These are phyloP conservation scores for Tolypocladium amazonense DNA, from an alignment of 2,329 filamentous ascomycete genomes.

Conservation along the genomic window DNA sequence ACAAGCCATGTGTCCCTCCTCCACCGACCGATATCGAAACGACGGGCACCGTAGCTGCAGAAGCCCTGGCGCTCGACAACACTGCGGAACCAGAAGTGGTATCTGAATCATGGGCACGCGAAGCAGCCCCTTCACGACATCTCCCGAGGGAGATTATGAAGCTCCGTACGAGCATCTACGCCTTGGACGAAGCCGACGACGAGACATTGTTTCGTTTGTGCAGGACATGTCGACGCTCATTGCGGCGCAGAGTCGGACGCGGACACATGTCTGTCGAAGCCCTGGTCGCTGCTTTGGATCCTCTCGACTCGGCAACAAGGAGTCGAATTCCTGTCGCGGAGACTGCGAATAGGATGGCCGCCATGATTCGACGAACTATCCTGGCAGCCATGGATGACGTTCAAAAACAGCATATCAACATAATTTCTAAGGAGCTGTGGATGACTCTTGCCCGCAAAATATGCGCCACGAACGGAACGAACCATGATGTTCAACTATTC, in stretches of 20 bases:
- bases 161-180: conserved; percentile 5
- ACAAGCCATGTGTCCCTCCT: conserved; percentile 9
- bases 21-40: conserved; percentile 1
- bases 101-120: neutral
- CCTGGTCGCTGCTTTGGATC: conserved; percentile 7
- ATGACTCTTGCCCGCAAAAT: conserved; percentile 5
- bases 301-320: conserved; percentile 7
- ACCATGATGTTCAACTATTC: conserved; percentile 10
- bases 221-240: conserved; percentile 5
- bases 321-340: conserved; percentile 5
- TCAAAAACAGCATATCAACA: neutral
- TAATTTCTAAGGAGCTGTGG: conserved; percentile 8
- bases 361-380: conserved; percentile 10
- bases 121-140: neutral
- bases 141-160: conserved; percentile 6
- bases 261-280: conserved; percentile 6
- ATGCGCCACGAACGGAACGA: conserved; percentile 2
- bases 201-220: conserved; percentile 3
- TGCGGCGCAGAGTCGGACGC: conserved; percentile 5
- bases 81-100: neutral
- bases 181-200: neutral
- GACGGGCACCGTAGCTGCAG: neutral
- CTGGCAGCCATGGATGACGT: conserved; percentile 7
- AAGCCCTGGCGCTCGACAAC: conserved; percentile 2
- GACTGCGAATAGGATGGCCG: conserved; percentile 6